Base-by-base conservation (phyloP, 2,329 filamentous ascomycete species). In the Xenoacremonium recifei region DNA sequence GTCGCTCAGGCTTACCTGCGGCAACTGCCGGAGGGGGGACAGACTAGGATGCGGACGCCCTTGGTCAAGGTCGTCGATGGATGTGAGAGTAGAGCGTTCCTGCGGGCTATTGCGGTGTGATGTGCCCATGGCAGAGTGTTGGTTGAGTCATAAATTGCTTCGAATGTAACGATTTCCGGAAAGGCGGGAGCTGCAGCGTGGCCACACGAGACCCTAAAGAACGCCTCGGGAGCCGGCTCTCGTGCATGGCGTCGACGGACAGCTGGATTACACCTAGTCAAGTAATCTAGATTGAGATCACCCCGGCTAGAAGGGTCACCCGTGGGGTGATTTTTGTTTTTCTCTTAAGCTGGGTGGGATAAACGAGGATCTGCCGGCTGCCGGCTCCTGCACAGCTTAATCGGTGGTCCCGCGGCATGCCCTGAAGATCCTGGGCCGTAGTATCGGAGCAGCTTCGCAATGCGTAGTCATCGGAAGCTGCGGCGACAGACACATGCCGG, bases 61-160 rank as follows among this genome's bases (percentile, higher is more conserved):
- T 63, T 84, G 32, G 78, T 74, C 6, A 80, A 80, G 58, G 78
- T 82, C 13, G 64, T 66, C 0, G 71, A 84, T 44, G 79, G 79
- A 0, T 69, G 66, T 40, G 79, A 84, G 62, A 77, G 73, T 42
- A 58, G 61, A 32, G 69, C 71, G 0, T 84, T 84, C 54, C 47
- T 73, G 53, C 68, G 54, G 44, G 75, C 72, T 7, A 62, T 81
- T 38, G 56, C 55, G 34, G 64, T 38, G 15, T 48, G 34, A 45
- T 12, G 17, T n/a, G 6, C n/a, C 15, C 16, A n/a, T 27, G 11
- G 34, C 20, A 30, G 5, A 19, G 16, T 3, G 23, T 9, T 27
- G 7, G 23, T 27, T 50, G 42, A 46, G 48, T 48, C 42, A 45
- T 46, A 27, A 27, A 27, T 27, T 27, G 23, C 13, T 27, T 13